Evolutionary conservation across 768 basidiomycete genomes (phyloP).

Genomic region (Boletus pseudo-olivaceus): DNA sequence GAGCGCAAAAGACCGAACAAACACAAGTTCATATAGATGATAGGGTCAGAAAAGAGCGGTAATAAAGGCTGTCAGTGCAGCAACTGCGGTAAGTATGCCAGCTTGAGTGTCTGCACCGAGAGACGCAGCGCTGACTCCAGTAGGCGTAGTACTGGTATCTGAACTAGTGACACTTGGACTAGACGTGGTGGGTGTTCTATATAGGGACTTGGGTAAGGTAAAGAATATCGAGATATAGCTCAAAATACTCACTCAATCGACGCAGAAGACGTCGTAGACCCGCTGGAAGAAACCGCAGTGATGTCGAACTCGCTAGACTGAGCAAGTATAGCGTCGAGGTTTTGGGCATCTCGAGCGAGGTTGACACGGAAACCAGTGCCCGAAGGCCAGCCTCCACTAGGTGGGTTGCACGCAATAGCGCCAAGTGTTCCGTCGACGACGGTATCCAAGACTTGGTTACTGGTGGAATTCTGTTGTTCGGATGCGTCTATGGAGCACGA

Average conservation of each 20-base stretch:
- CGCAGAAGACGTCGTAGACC: conserved; percentile 13
- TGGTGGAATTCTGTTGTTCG: conserved; percentile 33
- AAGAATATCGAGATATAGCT: not conserved
- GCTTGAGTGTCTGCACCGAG: conserved; percentile 26
- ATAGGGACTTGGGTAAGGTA: not conserved
- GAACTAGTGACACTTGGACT: conserved; percentile 18
- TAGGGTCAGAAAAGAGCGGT: conserved; percentile 17
- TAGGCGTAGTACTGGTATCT: conserved; percentile 24
- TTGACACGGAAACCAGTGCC: conserved; percentile 69
- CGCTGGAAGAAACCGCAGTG: conserved; percentile 19
- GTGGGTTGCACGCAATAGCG: conserved; percentile 44
- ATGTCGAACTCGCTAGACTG: conserved; percentile 68
- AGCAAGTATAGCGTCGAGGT: conserved; percentile 56
- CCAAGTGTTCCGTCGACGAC: conserved; percentile 49
- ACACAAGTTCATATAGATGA: not conserved
- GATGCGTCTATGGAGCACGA: conserved; percentile 1
- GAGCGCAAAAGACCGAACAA: not conserved
- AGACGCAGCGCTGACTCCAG: conserved; percentile 31
- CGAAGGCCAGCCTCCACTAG: conserved; percentile 63
- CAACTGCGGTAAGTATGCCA: conserved; percentile 35
- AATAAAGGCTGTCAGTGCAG: conserved; percentile 35
- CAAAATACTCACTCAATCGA: conserved; percentile 16
- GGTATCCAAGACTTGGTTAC: conserved; percentile 49
- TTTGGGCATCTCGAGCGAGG: conserved; percentile 48
- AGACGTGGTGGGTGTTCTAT: conserved; percentile 6